Base-by-base conservation (phyloP, 2,329 filamentous ascomycete genomes). In the Furcasterigmium sp. region DNA sequence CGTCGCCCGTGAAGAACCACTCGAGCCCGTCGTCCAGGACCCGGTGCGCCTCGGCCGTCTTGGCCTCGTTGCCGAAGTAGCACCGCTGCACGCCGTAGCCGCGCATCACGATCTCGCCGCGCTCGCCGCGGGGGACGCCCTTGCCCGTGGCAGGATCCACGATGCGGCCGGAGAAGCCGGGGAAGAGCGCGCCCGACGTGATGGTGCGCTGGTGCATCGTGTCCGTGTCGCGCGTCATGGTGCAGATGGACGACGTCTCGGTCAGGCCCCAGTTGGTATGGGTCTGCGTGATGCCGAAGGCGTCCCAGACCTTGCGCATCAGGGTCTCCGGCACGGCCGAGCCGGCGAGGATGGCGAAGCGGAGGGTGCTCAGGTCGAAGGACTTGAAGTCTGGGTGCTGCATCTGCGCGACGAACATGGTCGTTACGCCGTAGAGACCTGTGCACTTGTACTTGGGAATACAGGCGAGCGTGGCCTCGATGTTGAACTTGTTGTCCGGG, bases 1-100 rank as follows among this genome's bases (percentile, higher is more conserved):
- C 89, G 53, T 95, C 89, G 11, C 89, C 89, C 0, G 84, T 91
- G 60, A 82, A 67, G 84, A 94, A 90, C 88, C 89, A 95, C 30
- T 18, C 37, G n/a, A 28, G n/a, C 8, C 13, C 15, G 23, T 39
- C 37, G 15, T 39, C 37, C 10, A 17, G 23, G 5, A 13, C 37
- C 17, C 37, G 25, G 11, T 39, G 37, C 3, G 37, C 37, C 23
- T 39, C 37, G 15, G 37, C 37, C 25, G 37, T 39, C 25, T 39
- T 39, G 9, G 13, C 11, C 14, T 39, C 25, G 13, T 39, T 39
- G 6, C 37, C 25, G 25, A 26, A 29, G 37, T 39, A 29, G 37
- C 37, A 39, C 15, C 26, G 20, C 13, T 39, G 37, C 20, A 39
- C 26, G n/a, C 37, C 17, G 25, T n/a, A 39, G 6, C 37, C 25